These are phyloP conservation scores for Amaranthus tricolor DNA, from an alignment of 179 eudicot species.

Conservation along the genomic window DNA sequence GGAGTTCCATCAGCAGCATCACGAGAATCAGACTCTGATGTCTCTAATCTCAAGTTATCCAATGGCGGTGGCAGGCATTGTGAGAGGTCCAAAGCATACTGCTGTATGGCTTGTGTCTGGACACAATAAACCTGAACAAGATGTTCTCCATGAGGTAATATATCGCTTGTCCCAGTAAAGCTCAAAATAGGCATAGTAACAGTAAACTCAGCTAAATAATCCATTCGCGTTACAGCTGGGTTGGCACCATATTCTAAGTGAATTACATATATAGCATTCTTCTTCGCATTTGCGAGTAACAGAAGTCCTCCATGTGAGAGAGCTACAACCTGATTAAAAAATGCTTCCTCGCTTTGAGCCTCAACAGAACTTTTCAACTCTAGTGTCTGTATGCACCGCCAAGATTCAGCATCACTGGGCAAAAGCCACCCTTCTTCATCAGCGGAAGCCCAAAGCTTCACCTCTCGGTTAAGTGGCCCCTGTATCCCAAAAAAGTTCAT, in stretches of 20 bases:
- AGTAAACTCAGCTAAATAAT: constrained; percentile 91
- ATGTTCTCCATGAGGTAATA: constrained; percentile 75
- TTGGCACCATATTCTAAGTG: constrained; percentile 82
- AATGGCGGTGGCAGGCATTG: constrained; percentile 92
- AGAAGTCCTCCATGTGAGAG: constrained; percentile 86
- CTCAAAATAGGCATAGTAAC: constrained; percentile 99
- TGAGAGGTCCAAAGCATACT: constrained; percentile 87
- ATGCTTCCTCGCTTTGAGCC: constrained; percentile 67
- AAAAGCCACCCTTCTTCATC: constrained; percentile 99
- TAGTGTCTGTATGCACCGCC: constrained; percentile 84
- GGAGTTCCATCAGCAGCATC: constrained; percentile 52
- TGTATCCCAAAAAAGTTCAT: constrained; percentile 22
- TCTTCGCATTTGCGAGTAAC: constrained; percentile 90
- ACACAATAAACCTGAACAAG: constrained; percentile 92
- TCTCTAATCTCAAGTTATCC: constrained; percentile 58
- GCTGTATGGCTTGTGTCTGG: constrained; percentile 99
- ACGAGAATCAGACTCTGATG: constrained; percentile 54
- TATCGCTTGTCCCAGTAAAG: constrained; percentile 85
- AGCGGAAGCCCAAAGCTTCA: constrained; percentile 85
- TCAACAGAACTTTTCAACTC: constrained; percentile 73
- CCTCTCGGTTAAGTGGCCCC: constrained; percentile 89
- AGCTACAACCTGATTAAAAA: constrained; percentile 89
- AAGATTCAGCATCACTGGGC: constrained; percentile 92
- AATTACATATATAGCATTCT: constrained; percentile 92
- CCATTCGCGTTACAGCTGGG: constrained; percentile 83